phyloP scores from a whole-genome alignment of 306 rosid species.

The Pachyrhizus erosus region DNA sequence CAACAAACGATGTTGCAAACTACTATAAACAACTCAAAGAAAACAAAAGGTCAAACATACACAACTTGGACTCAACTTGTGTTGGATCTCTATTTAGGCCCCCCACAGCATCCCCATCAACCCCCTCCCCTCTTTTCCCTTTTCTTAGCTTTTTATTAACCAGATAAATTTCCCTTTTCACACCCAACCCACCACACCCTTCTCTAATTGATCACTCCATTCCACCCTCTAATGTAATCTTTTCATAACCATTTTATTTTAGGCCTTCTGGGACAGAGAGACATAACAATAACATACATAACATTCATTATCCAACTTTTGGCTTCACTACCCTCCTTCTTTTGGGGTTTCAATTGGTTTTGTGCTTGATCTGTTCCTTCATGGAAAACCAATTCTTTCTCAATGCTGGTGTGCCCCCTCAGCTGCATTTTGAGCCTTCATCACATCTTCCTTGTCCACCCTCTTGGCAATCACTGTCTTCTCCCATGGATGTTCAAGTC shows the following conservation, averaged over 20 bases:
- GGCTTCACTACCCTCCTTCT: background rate
- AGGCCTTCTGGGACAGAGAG: background rate
- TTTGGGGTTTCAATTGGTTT: no score
- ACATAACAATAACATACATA: background rate
- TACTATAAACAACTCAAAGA: conserved; percentile 33
- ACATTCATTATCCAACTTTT: conserved; percentile 8
- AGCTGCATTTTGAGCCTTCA: conserved; percentile 53
- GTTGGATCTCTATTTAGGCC: conserved; percentile 65
- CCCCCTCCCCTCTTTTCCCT: conserved; percentile 28
- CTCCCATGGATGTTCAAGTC: conserved; percentile 61
- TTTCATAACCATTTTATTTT: conserved; percentile 26
- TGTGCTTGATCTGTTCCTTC: background rate
- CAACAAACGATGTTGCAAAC: background rate
- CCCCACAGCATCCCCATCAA: conserved; percentile 33
- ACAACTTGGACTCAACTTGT: conserved; percentile 29
- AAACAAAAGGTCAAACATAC: conserved; percentile 57
- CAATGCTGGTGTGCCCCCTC: conserved; percentile 54
- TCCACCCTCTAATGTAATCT: conserved; percentile 41
- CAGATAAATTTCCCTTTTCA: conserved; percentile 40
- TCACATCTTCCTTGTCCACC: conserved; percentile 43
- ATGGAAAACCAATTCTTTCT: conserved; percentile 68
- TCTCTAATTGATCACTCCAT: conserved; percentile 40
- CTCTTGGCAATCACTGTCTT: conserved; percentile 62
- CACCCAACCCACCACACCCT: conserved; percentile 27
- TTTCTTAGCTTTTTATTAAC: conserved; percentile 45